Evolutionary conservation across 345 rosid genomes (phyloP), one percentile per base, ranked within the genome.

Genomic region (Alliaria petiolata): DNA sequence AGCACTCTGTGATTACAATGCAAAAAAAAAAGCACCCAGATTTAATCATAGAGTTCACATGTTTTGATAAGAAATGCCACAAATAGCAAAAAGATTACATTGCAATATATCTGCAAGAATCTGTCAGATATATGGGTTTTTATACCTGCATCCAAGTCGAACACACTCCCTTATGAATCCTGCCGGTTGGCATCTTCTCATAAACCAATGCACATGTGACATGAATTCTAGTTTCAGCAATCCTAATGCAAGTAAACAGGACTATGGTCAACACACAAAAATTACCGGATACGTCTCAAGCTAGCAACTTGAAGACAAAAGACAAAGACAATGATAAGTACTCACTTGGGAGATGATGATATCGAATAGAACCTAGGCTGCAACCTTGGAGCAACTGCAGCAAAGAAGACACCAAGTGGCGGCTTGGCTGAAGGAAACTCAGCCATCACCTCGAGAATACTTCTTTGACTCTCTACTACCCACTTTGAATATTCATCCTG

Each of bases 331-430:
- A 38, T 70, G 49, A 64, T 20, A 15, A 49, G 15, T 65, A 44
- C 70, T 81, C 72, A 91, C 99, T 89, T 88, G 55, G 99, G 95
- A 7, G 99, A 95, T 36, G 99, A 95, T 39, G 99, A 95, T 75
- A 95, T 95, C 13, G 99, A 95, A 80, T 95, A 95, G 76, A 82
- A 95, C 84, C 99, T 85, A 45, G 96, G 99, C 81, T 85, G 97
- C 86, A 95, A 82, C 39, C 91, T 87, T 19, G 98, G 97, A 49
- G 98, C 93, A 72, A 95, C 86, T 42, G 93, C 89, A 47, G 98
- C 99, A 80, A 95, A 92, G 86, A 95, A 95, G 61, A 95, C 96
- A 50, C 99, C 96, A 61, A 95, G 86, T 16, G 99, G 88, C 19
- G 99, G 93, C 80, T 63, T 95, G 45, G 93, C 97, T 40, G 99